phyloP scores from a whole-genome alignment of 2,329 filamentous ascomycete genomes.

The Cladophialophora carrionii region DNA sequence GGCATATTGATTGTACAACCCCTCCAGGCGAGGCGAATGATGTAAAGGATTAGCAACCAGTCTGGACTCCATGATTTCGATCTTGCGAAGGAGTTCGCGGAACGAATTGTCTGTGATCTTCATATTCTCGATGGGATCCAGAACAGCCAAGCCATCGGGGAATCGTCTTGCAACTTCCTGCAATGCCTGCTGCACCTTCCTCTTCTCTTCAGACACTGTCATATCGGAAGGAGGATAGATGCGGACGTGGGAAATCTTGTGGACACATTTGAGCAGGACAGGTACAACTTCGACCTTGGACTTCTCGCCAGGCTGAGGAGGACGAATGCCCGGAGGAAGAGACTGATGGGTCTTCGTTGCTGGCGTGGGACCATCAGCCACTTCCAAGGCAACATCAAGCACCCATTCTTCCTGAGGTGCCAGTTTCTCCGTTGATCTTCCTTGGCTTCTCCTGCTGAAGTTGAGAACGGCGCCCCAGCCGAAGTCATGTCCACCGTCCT shows the following conservation, averaged over 20 bases:
- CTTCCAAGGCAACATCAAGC: slow-evolving; percentile 75
- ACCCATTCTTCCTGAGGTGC: slow-evolving; percentile 76
- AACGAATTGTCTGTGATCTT: slow-evolving; percentile 88
- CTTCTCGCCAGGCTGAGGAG: slow-evolving; percentile 64
- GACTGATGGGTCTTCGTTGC: slow-evolving; percentile 67
- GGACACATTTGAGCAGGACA: slow-evolving; percentile 81
- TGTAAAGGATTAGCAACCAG: slow-evolving; percentile 88
- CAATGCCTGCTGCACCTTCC: slow-evolving; percentile 68
- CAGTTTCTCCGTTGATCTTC: slow-evolving; percentile 70
- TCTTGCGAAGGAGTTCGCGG: slow-evolving; percentile 89
- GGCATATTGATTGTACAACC: slow-evolving; percentile 84
- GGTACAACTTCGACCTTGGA: slow-evolving; percentile 81
- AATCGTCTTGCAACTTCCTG: slow-evolving; percentile 84
- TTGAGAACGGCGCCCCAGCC: slow-evolving; percentile 92
- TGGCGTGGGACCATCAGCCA: slow-evolving; percentile 58
- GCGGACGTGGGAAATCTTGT: slow-evolving; percentile 79
- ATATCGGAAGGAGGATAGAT: slow-evolving; percentile 82
- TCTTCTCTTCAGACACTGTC: slow-evolving; percentile 67
- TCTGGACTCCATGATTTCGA: slow-evolving; percentile 91
- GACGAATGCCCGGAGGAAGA: slow-evolving; percentile 64
- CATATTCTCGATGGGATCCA: slow-evolving; percentile 98
- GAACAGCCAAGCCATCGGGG: slow-evolving; percentile 82
- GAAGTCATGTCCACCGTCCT: slow-evolving; percentile 78
- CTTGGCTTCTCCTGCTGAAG: slow-evolving; percentile 63
- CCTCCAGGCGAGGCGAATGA: slow-evolving; percentile 79